phyloP scores from a whole-genome alignment of 176 grass and related monocot species.

The Phoenix dactylifera region DNA sequence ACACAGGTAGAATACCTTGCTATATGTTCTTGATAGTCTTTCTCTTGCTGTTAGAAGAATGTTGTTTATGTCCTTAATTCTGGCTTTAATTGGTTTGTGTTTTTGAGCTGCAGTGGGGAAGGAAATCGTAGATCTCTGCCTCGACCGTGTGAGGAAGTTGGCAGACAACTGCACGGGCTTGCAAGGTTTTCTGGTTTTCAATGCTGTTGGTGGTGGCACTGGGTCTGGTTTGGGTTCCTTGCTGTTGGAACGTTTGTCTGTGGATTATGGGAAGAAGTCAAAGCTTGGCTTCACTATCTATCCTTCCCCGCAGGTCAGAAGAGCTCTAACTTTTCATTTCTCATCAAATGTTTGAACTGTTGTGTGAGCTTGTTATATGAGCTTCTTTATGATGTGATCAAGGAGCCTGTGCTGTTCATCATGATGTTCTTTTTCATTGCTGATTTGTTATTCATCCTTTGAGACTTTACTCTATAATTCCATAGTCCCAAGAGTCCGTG shows the following conservation, averaged over 20 bases:
- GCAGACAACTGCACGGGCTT: slow-evolving; percentile 11
- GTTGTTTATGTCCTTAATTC: no score
- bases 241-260: slow-evolving; percentile 10
- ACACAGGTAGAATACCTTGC: not conserved
- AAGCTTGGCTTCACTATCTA: slow-evolving; percentile 12
- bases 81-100: not conserved
- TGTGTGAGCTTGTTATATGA: no score
- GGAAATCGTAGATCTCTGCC: slow-evolving; percentile 12
- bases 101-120: slow-evolving; percentile 2
- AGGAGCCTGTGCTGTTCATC: no score
- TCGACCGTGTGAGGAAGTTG: slow-evolving; percentile 8
- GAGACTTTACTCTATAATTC: no score
- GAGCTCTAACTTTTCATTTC: no score
- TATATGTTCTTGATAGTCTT: no score
- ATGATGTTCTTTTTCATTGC: no score
- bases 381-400: no score
- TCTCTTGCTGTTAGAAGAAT: no score
- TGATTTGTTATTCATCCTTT: no score
- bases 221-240: slow-evolving; percentile 13
- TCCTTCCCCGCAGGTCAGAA: slow-evolving; percentile 6
- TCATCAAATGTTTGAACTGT: no score
- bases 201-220: slow-evolving; percentile 6
- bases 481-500: no score
- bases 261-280: slow-evolving; percentile 10
- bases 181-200: slow-evolving; percentile 11